Evolutionary conservation across 163 green algal species (phyloP), one percentile per base, ranked within the genome.

Genomic region (Chlamydomonas reinhardtii): DNA sequence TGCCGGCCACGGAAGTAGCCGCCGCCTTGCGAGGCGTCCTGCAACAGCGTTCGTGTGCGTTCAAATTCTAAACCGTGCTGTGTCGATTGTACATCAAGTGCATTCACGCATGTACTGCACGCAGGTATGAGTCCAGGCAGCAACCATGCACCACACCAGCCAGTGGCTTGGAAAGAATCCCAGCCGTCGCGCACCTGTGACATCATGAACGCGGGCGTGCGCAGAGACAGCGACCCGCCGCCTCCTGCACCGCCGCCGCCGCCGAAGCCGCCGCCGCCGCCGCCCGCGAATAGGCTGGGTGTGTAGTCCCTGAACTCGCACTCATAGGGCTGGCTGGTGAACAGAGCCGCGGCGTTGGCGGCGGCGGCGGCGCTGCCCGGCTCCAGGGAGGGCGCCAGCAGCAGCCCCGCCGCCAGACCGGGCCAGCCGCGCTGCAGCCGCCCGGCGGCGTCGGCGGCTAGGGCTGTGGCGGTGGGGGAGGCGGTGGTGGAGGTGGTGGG

Each of bases 231-330:
- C 48, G 48, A 56, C 48, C 1, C 56, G 80, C 69, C 54, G 80
- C 56, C 54, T 56, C 69, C 6, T 15, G n/a, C 65, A 5, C 65
- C 68, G 69, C 69, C 69, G n/a, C 52, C 69, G 15, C 56, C 37
- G 81, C 71, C 70, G 69, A 32, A 37, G 37, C 32, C 68, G n/a
- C 5, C 32, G 1, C 64, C 54, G 25, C 29, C 54, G 12, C 76
- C 78, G n/a, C 70, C 70, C 70, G 70, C 80, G 71, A 81, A 86
- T 61, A 81, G 34, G 34, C 34, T 74, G 39, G 82, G 82, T 24
- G 82, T 87, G 39, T 87, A 87, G 72, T 87, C 82, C 27, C 39
- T 72, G 82, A 87, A 87, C 9, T n/a, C 69, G 61, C 82, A 87
- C 69, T 87, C 80, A 70, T 86, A 86, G 70, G 80, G 80, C 56